Evolutionary conservation across 2,329 filamentous ascomycete species (phyloP).

Genomic region (Ophiostoma ulmi): DNA sequence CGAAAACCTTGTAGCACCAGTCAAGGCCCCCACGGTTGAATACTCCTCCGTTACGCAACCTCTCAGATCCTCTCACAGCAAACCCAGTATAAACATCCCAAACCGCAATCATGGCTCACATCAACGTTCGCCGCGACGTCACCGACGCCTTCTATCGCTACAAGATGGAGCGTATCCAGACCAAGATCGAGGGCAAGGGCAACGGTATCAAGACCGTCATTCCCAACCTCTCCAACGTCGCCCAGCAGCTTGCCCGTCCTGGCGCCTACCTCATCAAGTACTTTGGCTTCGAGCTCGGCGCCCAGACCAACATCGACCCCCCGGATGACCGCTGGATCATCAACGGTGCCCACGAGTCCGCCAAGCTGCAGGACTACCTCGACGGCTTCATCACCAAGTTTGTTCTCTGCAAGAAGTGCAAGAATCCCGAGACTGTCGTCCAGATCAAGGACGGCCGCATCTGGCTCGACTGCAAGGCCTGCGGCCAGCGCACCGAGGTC

Average conservation of each 20-base stretch:
- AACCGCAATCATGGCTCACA: conserved; percentile 78
- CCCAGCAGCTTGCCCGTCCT: conserved; percentile 84
- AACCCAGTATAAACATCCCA: not conserved
- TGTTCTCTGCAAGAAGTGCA: conserved; percentile 99
- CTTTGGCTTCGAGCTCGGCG: conserved; percentile 97
- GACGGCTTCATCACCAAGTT: conserved; percentile 99
- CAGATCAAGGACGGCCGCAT: conserved; percentile 92
- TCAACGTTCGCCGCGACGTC: conserved; percentile 98
- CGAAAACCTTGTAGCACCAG: conserved; percentile 88
- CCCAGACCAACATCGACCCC: conserved; percentile 96
- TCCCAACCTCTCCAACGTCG: conserved; percentile 92
- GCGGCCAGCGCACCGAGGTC: conserved; percentile 85
- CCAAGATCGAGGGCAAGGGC: conserved; percentile 99
- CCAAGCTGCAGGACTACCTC: conserved; percentile 95
- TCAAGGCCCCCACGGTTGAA: conserved; percentile 89
- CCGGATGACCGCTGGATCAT: conserved; percentile 99
- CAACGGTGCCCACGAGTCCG: conserved; percentile 93
- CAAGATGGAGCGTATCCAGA: conserved; percentile 99
- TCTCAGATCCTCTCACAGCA: not conserved
- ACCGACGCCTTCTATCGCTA: conserved; percentile 99
- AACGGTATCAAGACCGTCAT: conserved; percentile 99
- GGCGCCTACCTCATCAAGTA: conserved; percentile 98
- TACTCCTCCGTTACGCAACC: not conserved
- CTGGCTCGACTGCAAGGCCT: conserved; percentile 95
- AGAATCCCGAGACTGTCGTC: conserved; percentile 97